phyloP scores from a whole-genome alignment of 306 rosid genomes.

The Quercus alba region DNA sequence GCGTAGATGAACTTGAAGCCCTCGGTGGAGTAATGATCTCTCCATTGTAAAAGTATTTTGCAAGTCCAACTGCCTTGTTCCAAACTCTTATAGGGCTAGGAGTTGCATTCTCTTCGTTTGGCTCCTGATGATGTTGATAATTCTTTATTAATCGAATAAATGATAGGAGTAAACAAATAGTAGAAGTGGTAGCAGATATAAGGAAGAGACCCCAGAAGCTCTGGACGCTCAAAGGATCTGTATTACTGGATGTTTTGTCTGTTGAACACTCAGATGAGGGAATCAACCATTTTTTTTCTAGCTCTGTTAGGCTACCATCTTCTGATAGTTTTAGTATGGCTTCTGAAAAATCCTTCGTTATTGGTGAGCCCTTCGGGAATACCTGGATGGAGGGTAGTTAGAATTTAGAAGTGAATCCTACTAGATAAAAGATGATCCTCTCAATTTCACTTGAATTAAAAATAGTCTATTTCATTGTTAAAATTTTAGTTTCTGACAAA shows the following conservation, averaged over 20 bases:
- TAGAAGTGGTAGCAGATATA: slow-evolving; percentile 48
- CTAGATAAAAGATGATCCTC: neutral
- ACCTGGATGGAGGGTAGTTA: slow-evolving; percentile 31
- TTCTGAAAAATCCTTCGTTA: slow-evolving; percentile 51
- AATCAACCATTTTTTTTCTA: slow-evolving; percentile 41
- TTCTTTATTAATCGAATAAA: slow-evolving; percentile 8
- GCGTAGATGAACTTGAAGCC: neutral
- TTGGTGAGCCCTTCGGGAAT: slow-evolving; percentile 71
- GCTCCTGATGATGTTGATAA: slow-evolving; percentile 5
- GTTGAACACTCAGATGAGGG: slow-evolving; percentile 16
- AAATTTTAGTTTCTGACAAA: too few relatives aligned
- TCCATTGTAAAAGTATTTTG: neutral
- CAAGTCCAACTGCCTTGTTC: neutral
- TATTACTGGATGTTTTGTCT: neutral
- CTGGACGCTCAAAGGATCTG: slow-evolving; percentile 34
- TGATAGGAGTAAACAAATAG: slow-evolving; percentile 42
- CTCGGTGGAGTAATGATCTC: neutral
- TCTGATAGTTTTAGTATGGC: slow-evolving; percentile 48
- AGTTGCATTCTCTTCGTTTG: slow-evolving; percentile 9
- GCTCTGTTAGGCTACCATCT: slow-evolving; percentile 27
- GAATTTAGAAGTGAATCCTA: neutral
- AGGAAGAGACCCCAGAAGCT: slow-evolving; percentile 58
- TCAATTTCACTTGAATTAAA: too few relatives aligned
- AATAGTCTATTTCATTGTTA: too few relatives aligned
- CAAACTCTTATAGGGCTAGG: neutral